Evolutionary conservation across 176 grass and related monocot species (phyloP).

Genomic region (Panicum miliaceum): DNA sequence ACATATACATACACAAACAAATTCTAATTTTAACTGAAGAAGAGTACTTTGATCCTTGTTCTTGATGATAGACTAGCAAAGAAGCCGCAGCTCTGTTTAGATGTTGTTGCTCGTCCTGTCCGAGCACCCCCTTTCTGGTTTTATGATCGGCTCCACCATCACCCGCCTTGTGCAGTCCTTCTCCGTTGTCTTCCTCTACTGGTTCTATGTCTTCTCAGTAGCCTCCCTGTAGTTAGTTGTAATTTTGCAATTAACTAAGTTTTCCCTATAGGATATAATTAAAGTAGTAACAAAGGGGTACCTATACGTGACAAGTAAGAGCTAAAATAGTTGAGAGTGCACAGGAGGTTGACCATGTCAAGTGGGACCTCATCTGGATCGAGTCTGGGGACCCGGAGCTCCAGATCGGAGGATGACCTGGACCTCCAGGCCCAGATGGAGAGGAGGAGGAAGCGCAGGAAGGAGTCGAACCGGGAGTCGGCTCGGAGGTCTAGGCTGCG

Average conservation of each 20-base stretch:
- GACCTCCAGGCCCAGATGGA: slow-evolving; percentile 54
- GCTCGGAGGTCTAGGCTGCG: slow-evolving; percentile 72
- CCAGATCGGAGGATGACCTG: slow-evolving; percentile 5
- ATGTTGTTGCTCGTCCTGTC: slow-evolving; percentile 78
- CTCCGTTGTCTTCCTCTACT: slow-evolving; percentile 98
- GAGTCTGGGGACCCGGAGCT: slow-evolving; percentile 23
- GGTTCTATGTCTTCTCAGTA: slow-evolving; percentile 99
- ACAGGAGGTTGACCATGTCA: slow-evolving; percentile 51
- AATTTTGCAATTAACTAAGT: slow-evolving; percentile 1
- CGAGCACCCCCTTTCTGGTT: slow-evolving; percentile 64
- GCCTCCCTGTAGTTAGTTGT: slow-evolving; percentile 27
- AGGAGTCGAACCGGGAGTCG: slow-evolving; percentile 88
- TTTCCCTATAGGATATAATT: slow-evolving; percentile 14
- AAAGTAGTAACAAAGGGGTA: slow-evolving; percentile 38
- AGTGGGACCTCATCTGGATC: slow-evolving; percentile 54
- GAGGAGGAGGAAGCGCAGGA: slow-evolving; percentile 65
- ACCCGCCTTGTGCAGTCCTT: slow-evolving; percentile 95
- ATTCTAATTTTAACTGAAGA: slow-evolving; percentile 14
- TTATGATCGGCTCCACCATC: slow-evolving; percentile 75
- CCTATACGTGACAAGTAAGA: slow-evolving; percentile 18
- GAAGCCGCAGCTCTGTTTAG: slow-evolving; percentile 28
- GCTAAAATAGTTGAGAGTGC: slow-evolving; percentile 2
- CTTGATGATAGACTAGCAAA: slow-evolving; percentile 56
- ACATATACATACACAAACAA: not conserved
- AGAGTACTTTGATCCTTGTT: slow-evolving; percentile 8